These are phyloP conservation scores for Apophysomyces elegans DNA, from an alignment of 371 early-diverging fungal species.

Conservation along the genomic window DNA sequence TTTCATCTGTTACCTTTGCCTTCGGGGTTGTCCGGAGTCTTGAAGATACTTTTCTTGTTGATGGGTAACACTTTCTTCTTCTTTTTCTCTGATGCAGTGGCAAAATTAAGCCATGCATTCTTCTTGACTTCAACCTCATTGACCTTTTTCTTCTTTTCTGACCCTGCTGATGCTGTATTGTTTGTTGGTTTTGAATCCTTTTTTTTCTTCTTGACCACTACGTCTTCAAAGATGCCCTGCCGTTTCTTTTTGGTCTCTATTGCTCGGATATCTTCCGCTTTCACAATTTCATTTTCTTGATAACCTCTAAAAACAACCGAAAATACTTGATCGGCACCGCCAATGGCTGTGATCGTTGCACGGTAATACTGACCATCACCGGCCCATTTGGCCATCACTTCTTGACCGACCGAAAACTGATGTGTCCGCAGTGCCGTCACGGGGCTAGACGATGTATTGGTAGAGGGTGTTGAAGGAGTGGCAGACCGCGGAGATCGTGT, in stretches of 20 bases:
- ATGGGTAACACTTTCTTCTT: conserved; percentile 52
- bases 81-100: conserved; percentile 55
- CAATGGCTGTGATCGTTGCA: conserved; percentile 71
- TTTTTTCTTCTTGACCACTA: conserved; percentile 31
- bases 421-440: conserved; percentile 31
- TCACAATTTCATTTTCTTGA: conserved; percentile 60
- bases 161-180: conserved; percentile 15
- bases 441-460: conserved; percentile 12
- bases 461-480: conserved; percentile 8
- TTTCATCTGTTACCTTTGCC: conserved; percentile 57
- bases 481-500: conserved; percentile 5
- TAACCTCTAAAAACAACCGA: conserved; percentile 75
- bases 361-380: conserved; percentile 77
- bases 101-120: conserved; percentile 81
- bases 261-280: conserved; percentile 61
- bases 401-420: conserved; percentile 61
- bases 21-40: conserved; percentile 69
- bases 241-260: conserved; percentile 39
- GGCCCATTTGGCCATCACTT: conserved; percentile 68
- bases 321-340: conserved; percentile 65
- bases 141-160: conserved; percentile 46
- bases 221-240: conserved; percentile 49
- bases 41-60: conserved; percentile 74
- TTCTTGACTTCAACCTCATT: conserved; percentile 76
- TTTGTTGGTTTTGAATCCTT: conserved; percentile 25